phyloP scores from a whole-genome alignment of 352 stramenopile species.

The Globisporangium apiculatum region DNA sequence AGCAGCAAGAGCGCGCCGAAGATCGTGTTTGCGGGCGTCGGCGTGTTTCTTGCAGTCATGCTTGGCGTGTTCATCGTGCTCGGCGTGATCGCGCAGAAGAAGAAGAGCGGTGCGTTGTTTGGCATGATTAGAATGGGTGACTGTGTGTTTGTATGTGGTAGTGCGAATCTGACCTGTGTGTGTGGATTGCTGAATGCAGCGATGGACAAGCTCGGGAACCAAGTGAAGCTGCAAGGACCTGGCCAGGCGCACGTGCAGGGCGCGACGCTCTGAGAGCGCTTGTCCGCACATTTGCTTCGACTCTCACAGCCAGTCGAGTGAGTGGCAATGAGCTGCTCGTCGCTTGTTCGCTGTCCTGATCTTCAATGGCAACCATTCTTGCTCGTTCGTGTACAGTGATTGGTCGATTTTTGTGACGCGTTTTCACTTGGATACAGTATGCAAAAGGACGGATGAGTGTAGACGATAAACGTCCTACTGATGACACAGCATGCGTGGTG shows the following conservation, averaged over 20 bases:
- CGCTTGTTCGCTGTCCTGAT: too few species aligned
- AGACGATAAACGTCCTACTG: too few species aligned
- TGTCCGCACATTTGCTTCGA: too few species aligned
- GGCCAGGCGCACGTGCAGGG: slow-evolving; percentile 27
- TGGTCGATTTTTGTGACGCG: too few species aligned
- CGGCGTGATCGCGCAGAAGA: slow-evolving; percentile 58
- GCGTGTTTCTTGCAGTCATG: slow-evolving; percentile 68
- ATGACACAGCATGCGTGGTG: too few species aligned
- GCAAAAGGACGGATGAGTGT: too few species aligned
- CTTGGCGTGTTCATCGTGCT: slow-evolving; percentile 68
- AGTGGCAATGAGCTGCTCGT: too few species aligned
- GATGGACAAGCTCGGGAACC: slow-evolving; percentile 56
- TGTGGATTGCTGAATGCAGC: slow-evolving; percentile 17
- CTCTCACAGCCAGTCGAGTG: too few species aligned
- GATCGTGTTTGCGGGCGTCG: slow-evolving; percentile 67
- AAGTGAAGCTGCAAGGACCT: slow-evolving; percentile 41
- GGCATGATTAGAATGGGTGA: not conserved
- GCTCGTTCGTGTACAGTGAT: too few species aligned
- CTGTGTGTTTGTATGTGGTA: not conserved
- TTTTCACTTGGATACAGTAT: too few species aligned
- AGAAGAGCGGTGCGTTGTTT: slow-evolving; percentile 48
- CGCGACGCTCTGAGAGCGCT: slow-evolving; percentile 21
- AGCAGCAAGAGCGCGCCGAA: slow-evolving; percentile 56
- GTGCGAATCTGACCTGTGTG: too few species aligned
- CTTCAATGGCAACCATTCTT: too few species aligned